Evolutionary conservation across 169 alveolate genomes (phyloP).

Genomic region (Eimeria praecox): DNA sequence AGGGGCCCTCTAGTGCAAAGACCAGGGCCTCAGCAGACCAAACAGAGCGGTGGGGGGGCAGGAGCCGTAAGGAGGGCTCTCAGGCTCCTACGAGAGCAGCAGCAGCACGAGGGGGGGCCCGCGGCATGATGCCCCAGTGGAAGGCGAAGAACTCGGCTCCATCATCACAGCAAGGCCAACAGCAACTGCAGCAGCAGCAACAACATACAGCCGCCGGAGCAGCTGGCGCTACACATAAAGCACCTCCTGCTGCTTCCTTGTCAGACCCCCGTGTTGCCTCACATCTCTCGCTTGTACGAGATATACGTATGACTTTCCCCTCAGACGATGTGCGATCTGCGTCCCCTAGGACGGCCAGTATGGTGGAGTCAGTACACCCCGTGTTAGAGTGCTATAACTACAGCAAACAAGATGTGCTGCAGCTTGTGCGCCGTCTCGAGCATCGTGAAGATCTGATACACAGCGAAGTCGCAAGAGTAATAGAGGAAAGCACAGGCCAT

Average conservation of each 20-base stretch:
- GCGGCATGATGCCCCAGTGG: slow-evolving; percentile 59
- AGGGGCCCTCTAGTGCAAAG: slow-evolving; percentile 52
- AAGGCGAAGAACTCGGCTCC: slow-evolving; percentile 32
- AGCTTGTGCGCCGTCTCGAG: slow-evolving; percentile 61
- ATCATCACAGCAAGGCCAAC: too few relatives aligned
- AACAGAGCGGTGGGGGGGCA: slow-evolving; percentile 23
- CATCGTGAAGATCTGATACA: slow-evolving; percentile 68
- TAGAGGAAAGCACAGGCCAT: slow-evolving; percentile 75
- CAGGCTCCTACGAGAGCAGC: slow-evolving; percentile 11
- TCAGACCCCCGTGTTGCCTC: slow-evolving; percentile 61
- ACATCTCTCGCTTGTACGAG: slow-evolving; percentile 38
- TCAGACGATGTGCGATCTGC: slow-evolving; percentile 61
- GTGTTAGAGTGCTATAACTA: slow-evolving; percentile 76
- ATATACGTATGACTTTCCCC: slow-evolving; percentile 35
- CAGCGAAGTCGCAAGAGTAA: slow-evolving; percentile 70
- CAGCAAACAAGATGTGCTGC: slow-evolving; percentile 66
- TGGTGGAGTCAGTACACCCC: slow-evolving; percentile 79
- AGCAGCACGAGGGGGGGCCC: slow-evolving; percentile 48
- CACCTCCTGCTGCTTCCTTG: slow-evolving; percentile 69
- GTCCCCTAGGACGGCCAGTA: slow-evolving; percentile 66
- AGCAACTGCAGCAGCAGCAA: slow-evolving; percentile 48
- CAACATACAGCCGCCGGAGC: slow-evolving; percentile 7
- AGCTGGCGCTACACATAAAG: neutral
- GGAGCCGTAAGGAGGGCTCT: slow-evolving; percentile 16
- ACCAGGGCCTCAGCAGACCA: slow-evolving; percentile 9